Conservation (phyloP, 1,139 yeast genomes). For the Saccharomyces hybrid region DNA sequence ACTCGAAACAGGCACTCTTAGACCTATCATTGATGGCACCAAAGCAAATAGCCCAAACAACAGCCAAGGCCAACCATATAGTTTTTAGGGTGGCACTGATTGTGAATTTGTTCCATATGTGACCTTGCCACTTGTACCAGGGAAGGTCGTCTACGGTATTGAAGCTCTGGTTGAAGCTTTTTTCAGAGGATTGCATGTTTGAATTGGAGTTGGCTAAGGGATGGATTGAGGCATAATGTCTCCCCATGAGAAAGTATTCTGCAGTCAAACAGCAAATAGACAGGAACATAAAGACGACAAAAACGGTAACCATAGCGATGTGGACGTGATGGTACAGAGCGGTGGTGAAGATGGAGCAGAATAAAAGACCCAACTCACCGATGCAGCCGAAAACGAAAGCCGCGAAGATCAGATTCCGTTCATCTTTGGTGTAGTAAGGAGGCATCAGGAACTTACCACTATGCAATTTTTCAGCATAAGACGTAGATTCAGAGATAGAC, state of each 20-base stretch:
- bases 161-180: background rate
- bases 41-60: slow-evolving; percentile 60
- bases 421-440: slow-evolving; percentile 34
- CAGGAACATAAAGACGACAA: slow-evolving; percentile 61
- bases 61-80: slow-evolving; percentile 60
- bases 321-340: slow-evolving; percentile 54
- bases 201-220: slow-evolving; percentile 16
- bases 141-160: slow-evolving; percentile 29
- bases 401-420: slow-evolving; percentile 33
- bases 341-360: slow-evolving; percentile 71
- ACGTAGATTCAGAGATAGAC: background rate
- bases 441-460: slow-evolving; percentile 26
- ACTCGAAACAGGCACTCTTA: slow-evolving; percentile 56
- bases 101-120: slow-evolving; percentile 36
- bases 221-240: slow-evolving; percentile 36
- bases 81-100: slow-evolving; percentile 47
- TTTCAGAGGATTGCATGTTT: background rate
- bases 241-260: slow-evolving; percentile 56
- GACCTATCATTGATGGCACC: slow-evolving; percentile 42
- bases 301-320: slow-evolving; percentile 60
- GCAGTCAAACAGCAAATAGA: slow-evolving; percentile 54
- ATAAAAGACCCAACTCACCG: slow-evolving; percentile 70
- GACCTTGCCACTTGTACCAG: slow-evolving; percentile 33
- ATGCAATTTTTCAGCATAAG: slow-evolving; percentile 12
- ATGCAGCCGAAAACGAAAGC: slow-evolving; percentile 38